Percentiles rank a stretch among this genome's conserved stretches.
phyloP scores from a whole-genome alignment of 116 monocot genomes.

The Iris pallida region DNA sequence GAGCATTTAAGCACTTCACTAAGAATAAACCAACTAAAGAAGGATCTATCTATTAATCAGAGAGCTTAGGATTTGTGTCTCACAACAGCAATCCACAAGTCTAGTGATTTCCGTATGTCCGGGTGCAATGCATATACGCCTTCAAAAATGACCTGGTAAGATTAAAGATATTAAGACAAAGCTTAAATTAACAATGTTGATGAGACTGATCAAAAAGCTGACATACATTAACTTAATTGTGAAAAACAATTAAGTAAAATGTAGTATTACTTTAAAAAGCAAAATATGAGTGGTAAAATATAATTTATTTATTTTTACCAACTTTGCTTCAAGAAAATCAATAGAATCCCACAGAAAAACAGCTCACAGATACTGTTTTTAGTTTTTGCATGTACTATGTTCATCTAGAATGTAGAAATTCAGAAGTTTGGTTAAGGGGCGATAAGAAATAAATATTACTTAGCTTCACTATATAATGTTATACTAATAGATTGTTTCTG shows the following conservation, averaged over 20 bases:
- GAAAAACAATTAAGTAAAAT: too few relatives aligned
- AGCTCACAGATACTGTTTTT: too few relatives aligned
- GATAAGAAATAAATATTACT: background rate
- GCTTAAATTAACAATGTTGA: background rate
- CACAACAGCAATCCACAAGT: conserved; percentile 99
- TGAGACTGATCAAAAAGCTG: too few relatives aligned
- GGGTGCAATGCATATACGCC: conserved; percentile 96
- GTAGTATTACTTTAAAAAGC: too few relatives aligned
- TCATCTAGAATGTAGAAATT: background rate
- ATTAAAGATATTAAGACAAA: conserved; percentile 3
- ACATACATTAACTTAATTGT: too few relatives aligned
- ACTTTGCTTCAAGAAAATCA: too few relatives aligned
- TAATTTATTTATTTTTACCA: too few relatives aligned
- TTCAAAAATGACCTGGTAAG: conserved; percentile 90
- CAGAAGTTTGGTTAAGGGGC: background rate
- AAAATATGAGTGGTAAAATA: too few relatives aligned
- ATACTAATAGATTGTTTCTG: too few relatives aligned
- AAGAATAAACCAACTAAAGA: background rate
- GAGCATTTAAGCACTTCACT: background rate
- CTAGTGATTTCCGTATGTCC: conserved; percentile 77
- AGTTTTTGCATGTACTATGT: background rate
- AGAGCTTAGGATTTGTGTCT: conserved; percentile 26
- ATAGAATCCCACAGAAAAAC: too few relatives aligned
- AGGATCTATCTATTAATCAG: background rate
- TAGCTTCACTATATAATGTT: background rate